phyloP scores from a whole-genome alignment of 108 stramenopile genomes.

The Cyclotella kingstonii region DNA sequence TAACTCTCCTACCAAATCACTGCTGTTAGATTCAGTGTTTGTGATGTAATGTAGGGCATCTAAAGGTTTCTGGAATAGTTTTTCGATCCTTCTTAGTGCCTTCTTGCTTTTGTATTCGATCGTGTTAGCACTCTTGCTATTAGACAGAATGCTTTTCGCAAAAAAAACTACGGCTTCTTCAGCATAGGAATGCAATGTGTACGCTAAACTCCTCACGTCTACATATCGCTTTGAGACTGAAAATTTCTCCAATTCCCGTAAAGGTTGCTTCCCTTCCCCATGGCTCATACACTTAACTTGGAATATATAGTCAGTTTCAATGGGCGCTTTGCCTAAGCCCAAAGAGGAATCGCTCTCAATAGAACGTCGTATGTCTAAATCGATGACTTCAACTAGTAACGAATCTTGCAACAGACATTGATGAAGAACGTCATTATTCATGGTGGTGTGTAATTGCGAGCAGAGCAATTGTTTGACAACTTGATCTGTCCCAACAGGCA shows the following conservation, averaged over 20 bases:
- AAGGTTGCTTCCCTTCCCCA: neutral
- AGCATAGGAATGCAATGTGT: constrained; percentile 10
- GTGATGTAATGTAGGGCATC: constrained; percentile 26
- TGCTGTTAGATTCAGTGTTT: constrained; percentile 23
- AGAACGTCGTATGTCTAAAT: constrained; percentile 23
- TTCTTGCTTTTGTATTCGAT: neutral
- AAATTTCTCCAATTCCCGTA: constrained; percentile 5
- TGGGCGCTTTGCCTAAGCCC: neutral
- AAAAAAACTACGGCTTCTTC: constrained; percentile 1
- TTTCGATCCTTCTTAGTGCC: neutral
- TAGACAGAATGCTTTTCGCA: neutral
- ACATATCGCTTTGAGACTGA: constrained; percentile 6
- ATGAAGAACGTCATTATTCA: constrained; percentile 16
- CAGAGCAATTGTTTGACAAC: too few relatives aligned
- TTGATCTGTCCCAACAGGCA: too few relatives aligned
- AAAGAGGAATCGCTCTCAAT: neutral
- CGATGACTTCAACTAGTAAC: constrained; percentile 19
- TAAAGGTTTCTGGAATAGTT: constrained; percentile 7
- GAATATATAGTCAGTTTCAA: constrained; percentile 14
- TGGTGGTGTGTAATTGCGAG: too few relatives aligned
- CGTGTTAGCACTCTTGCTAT: neutral
- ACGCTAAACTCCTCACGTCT: constrained; percentile 8
- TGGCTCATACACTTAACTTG: neutral
- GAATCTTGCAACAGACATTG: constrained; percentile 13
- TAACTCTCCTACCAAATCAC: constrained; percentile 13